A percentile compares a stretch with the other conserved stretches of the same genome.
Evolutionary conservation across 257 asterid genomes (phyloP).

Genomic region (Plantago elongata): DNA sequence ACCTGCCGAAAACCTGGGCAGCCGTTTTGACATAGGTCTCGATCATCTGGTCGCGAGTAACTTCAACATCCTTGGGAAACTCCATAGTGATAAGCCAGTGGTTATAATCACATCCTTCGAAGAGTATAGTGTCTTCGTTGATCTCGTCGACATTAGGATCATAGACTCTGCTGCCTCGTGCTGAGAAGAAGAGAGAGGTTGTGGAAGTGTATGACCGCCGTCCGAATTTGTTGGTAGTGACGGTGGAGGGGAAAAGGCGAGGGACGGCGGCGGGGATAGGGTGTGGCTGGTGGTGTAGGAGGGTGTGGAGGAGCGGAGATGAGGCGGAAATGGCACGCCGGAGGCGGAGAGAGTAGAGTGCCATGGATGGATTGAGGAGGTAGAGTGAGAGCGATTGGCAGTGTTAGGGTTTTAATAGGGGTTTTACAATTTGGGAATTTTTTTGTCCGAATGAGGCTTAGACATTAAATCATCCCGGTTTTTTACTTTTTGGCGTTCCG

Average conservation of each 20-base stretch:
- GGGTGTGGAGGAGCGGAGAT: slow-evolving; percentile 15
- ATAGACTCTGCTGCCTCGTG: slow-evolving; percentile 33
- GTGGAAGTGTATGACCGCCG: slow-evolving; percentile 39
- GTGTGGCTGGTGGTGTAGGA: slow-evolving; percentile 18
- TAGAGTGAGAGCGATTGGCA: background rate
- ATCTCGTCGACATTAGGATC: slow-evolving; percentile 50
- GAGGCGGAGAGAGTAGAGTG: slow-evolving; percentile 31
- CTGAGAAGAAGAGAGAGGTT: slow-evolving; percentile 26
- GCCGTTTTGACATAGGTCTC: slow-evolving; percentile 66
- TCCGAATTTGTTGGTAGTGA: slow-evolving; percentile 21
- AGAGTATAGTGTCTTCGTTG: slow-evolving; percentile 75
- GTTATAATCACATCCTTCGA: slow-evolving; percentile 95
- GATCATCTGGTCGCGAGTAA: slow-evolving; percentile 63
- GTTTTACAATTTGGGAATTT: slow-evolving; percentile 9
- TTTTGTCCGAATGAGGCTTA: no score
- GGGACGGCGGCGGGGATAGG: slow-evolving; percentile 10
- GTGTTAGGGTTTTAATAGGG: slow-evolving; percentile 28
- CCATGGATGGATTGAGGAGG: slow-evolving; percentile 27
- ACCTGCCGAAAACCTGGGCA: slow-evolving; percentile 92
- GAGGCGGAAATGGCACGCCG: slow-evolving; percentile 38
- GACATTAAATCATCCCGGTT: no score
- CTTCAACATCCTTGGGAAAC: slow-evolving; percentile 48
- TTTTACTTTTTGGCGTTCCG: no score
- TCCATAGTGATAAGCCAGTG: slow-evolving; percentile 92
- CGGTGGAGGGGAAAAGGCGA: slow-evolving; percentile 8